Base-by-base conservation (phyloP, 805 yeast species). In the Maudiozyma serrabonitensis region DNA sequence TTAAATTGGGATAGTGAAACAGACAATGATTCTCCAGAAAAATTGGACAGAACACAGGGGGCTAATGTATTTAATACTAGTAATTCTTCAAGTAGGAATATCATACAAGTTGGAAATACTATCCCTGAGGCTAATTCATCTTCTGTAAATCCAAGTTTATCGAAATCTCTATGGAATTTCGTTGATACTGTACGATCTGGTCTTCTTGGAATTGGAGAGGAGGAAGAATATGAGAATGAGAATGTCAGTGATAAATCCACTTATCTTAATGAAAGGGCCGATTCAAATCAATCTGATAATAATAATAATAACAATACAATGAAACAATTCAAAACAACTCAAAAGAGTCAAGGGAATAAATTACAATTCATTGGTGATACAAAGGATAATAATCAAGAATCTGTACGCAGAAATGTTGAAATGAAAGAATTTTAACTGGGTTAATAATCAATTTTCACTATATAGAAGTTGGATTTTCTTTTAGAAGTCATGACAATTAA, bases 101-200 rank as follows among this genome's bases (percentile, higher is more conserved):
- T 9, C 2, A 32, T 15, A 6, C 39, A 39, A n/a, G 19, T 19
- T 21, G 11, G 5, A 15, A 26, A 26, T n/a, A 21, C n/a, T 15
- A 8, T 16, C 18, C 13, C 9, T 8, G 47, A 32, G 16, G 19
- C 25, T 18, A 28, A 6, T 12, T 19, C 42, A 39, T 13, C 16
- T n/a, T 19, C 42, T 37, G 19, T 13, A 25, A 41, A 41, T 41
- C 64, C 8, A 53, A 69, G 70, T 45, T 72, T 74, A 2, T 67
- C 75, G 0, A 62, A 59, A 41, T 73, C 76, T 12, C 46, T 76
- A 4, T 76, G 81, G 81, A 69, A 71, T 2, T 75, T 76, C 58
- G 76, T 76, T 8, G 73, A 69, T 55, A 80, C 75, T 48, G 73
- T 76, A 25, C 75, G 73, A 53, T 60, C 64, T 9, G 73, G 73